These are phyloP conservation scores for Pilaira anomala DNA, from an alignment of 192 early-diverging fungal genomes.

Conservation along the genomic window DNA sequence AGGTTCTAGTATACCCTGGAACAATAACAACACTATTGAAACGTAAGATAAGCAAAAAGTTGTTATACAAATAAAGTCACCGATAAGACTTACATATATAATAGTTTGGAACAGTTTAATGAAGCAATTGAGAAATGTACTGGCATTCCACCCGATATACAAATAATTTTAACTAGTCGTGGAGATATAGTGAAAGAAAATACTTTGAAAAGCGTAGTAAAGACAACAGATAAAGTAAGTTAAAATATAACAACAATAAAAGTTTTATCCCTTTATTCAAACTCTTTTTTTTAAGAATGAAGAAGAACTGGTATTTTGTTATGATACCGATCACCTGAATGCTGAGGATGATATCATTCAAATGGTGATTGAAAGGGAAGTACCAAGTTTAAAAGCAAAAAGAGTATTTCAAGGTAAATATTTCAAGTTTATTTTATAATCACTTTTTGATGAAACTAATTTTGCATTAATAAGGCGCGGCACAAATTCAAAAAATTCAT, in stretches of 20 bases:
- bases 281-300: no score
- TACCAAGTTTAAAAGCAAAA: no score
- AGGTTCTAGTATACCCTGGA: conserved; percentile 40
- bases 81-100: neutral
- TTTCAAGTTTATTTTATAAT: no score
- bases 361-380: no score
- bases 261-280: no score
- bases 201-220: conserved; percentile 42
- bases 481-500: no score
- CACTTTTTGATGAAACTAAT: no score
- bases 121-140: conserved; percentile 39
- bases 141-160: conserved; percentile 41
- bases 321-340: no score
- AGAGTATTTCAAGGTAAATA: no score
- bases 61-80: neutral
- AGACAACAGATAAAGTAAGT: conserved; percentile 43
- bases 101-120: conserved; percentile 32
- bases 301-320: no score
- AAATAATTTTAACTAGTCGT: conserved; percentile 54
- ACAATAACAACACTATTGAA: conserved; percentile 2
- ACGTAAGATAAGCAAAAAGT: conserved; percentile 15
- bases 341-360: no score
- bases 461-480: no score
- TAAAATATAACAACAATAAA: neutral
- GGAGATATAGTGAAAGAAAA: conserved; percentile 46